These are phyloP conservation scores for Letharia columbiana DNA, from an alignment of 495 filamentous ascomycete genomes.

Conservation along the genomic window DNA sequence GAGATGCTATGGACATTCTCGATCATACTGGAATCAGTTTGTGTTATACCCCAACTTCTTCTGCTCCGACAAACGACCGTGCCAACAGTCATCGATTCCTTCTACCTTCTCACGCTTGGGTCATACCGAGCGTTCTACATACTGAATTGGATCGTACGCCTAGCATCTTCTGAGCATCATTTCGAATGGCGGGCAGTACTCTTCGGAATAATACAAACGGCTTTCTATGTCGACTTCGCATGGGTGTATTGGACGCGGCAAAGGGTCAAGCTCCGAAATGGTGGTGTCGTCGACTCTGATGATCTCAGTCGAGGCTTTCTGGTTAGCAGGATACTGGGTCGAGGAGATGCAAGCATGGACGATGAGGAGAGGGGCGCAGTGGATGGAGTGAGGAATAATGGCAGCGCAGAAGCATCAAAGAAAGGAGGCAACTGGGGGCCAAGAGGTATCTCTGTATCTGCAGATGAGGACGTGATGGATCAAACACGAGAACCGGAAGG, in stretches of 20 bases:
- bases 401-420: slow-evolving; percentile 21
- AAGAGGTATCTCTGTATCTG: slow-evolving; percentile 69
- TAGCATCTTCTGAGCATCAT: slow-evolving; percentile 45
- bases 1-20: slow-evolving; percentile 79
- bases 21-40: slow-evolving; percentile 81
- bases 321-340: slow-evolving; percentile 39
- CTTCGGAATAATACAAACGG: slow-evolving; percentile 85
- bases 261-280: slow-evolving; percentile 84
- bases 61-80: slow-evolving; percentile 89
- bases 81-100: slow-evolving; percentile 91
- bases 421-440: slow-evolving; percentile 59
- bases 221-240: slow-evolving; percentile 86
- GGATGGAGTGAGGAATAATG: slow-evolving; percentile 22
- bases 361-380: slow-evolving; percentile 31
- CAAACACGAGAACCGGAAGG: slow-evolving; percentile 13
- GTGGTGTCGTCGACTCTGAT: slow-evolving; percentile 87
- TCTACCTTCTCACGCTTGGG: slow-evolving; percentile 82
- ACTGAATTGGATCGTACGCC: slow-evolving; percentile 78
- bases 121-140: slow-evolving; percentile 87
- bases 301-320: slow-evolving; percentile 80
- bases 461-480: slow-evolving; percentile 63
- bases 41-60: slow-evolving; percentile 82
- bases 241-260: slow-evolving; percentile 96
- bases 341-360: slow-evolving; percentile 35
- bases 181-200: slow-evolving; percentile 66